Evolutionary conservation across 2,329 filamentous ascomycete species (phyloP), one percentile per base, ranked within the genome.

Genomic region (Pseudocercospora pini-densiflorae): DNA sequence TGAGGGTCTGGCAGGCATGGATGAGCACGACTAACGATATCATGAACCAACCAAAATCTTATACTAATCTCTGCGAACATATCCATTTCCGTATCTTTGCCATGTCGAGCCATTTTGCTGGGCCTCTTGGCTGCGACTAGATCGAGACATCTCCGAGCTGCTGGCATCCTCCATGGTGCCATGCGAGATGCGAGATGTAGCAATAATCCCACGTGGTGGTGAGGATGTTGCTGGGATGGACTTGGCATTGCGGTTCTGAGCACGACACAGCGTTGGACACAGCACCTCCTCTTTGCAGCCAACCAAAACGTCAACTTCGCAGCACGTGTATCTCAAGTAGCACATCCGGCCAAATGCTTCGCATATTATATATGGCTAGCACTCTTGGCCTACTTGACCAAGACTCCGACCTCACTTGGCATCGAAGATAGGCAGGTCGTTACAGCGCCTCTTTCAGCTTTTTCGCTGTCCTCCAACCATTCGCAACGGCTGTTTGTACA

Each of bases 331-430:
- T 43, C 36, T 27, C 47, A 36, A 19, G 14, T n/a, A 31, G 24
- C 12, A 33, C 10, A 21, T 2, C 19, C 49, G 14, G 49, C 7
- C 24, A 24, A 27, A 54, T 54, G 51, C 51, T 55, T 55, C 24
- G 29, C 23, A 51, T 36, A 16, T 62, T 12, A 36, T 36, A 63
- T 63, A 63, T 63, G 29, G 12, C 12, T 36, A 24, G 58, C 27
- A 59, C 36, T 19, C 64, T 62, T 66, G 61, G 60, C 59, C 31
- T 31, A 31, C 47, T 31, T 61, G 55, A 43, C 64, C 64, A 66
- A 66, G 64, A 54, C 64, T 61, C 45, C 47, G 19, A 29, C 33
- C 60, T 54, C 36, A 55, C 64, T 66, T 63, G 64, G 64, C 64
- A 55, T 21, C 19, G 54, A 47, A 59, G 59, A 55, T 51, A 59